These are phyloP conservation scores for Apiotrichum brassicae DNA, from an alignment of 1,284 basidiomycete species.

Conservation along the genomic window DNA sequence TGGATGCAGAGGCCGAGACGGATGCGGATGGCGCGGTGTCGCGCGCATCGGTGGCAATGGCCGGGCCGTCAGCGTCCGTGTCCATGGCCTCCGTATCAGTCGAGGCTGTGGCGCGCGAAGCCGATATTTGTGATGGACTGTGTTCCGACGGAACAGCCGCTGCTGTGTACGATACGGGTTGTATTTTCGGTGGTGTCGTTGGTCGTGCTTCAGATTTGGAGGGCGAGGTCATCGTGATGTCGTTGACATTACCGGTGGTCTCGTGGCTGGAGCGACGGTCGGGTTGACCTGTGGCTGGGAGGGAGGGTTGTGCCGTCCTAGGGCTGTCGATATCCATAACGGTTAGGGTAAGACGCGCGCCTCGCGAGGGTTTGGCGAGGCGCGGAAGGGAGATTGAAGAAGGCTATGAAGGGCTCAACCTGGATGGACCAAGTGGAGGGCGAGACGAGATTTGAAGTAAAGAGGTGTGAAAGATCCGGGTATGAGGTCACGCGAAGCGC, in stretches of 20 bases:
- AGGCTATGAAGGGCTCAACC: no score
- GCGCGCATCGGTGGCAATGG: not conserved
- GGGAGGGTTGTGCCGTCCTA: slow-evolving; percentile 11
- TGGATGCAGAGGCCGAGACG: not conserved
- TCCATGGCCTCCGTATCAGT: not conserved
- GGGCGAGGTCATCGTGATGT: not conserved
- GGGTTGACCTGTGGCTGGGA: no score
- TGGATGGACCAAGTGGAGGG: no score
- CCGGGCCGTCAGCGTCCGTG: not conserved
- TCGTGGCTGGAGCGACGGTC: not conserved
- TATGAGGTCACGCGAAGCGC: no score
- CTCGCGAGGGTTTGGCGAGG: no score
- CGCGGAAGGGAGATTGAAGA: no score
- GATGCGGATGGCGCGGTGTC: not conserved
- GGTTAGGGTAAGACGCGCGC: no score
- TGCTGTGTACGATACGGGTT: no score
- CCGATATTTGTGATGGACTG: not conserved
- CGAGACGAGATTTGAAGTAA: no score
- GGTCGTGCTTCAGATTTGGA: not conserved
- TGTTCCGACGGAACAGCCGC: not conserved
- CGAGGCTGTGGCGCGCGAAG: not conserved
- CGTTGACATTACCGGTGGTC: no score
- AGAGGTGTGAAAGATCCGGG: no score
- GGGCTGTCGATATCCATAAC: slow-evolving; percentile 16
- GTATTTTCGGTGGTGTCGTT: not conserved